Conservation (phyloP, 768 basidiomycete genomes). For the Lyophyllum shimeji region DNA sequence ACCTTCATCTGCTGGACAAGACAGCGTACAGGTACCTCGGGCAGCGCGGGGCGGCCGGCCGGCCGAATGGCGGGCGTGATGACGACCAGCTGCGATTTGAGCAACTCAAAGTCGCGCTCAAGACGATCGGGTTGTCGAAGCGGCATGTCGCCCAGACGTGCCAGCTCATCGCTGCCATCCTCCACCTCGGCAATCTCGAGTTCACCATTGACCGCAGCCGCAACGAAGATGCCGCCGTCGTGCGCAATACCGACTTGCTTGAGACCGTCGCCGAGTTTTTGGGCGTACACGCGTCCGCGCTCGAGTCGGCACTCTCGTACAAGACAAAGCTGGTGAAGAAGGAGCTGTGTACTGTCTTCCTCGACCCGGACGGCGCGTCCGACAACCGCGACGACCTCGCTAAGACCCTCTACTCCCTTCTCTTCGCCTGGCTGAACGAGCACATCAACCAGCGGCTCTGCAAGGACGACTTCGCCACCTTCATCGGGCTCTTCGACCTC, state of each 20-base stretch:
- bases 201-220: conserved; percentile 81
- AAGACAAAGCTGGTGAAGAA: conserved; percentile 92
- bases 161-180: conserved; percentile 91
- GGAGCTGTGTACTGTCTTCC: conserved; percentile 95
- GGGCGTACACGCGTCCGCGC: conserved; percentile 68
- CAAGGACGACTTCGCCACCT: conserved; percentile 88
- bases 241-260: conserved; percentile 82
- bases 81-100: conserved; percentile 90
- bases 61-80: conserved; percentile 52
- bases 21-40: conserved; percentile 86
- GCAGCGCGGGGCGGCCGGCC: conserved; percentile 50
- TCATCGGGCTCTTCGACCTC: conserved; percentile 92
- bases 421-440: conserved; percentile 97
- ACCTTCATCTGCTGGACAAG: conserved; percentile 82
- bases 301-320: conserved; percentile 85
- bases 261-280: conserved; percentile 88
- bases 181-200: conserved; percentile 95
- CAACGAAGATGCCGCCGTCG: conserved; percentile 92
- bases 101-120: conserved; percentile 92
- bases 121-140: conserved; percentile 91
- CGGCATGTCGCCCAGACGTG: conserved; percentile 94
- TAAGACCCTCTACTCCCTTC: conserved; percentile 87
- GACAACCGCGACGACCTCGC: conserved; percentile 94
- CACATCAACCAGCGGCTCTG: conserved; percentile 94
- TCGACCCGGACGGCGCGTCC: conserved; percentile 91